phyloP scores from a whole-genome alignment of 1,139 yeast genomes.

The Kodamaea suecica region DNA sequence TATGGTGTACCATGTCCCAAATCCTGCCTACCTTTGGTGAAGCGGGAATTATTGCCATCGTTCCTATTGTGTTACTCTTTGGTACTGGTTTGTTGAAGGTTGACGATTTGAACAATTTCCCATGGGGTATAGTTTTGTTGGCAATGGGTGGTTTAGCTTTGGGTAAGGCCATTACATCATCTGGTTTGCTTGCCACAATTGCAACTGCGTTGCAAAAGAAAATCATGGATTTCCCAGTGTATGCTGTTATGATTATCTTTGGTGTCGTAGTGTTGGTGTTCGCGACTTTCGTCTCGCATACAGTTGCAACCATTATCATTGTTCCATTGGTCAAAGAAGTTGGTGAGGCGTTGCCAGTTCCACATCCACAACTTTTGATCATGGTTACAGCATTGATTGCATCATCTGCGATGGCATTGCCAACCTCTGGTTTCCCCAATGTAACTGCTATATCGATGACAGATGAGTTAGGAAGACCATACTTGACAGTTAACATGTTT shows the following conservation, averaged over 20 bases:
- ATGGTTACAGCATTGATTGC: constrained; percentile 84
- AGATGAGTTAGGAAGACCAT: constrained; percentile 85
- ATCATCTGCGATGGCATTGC: constrained; percentile 93
- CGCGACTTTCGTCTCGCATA: constrained; percentile 93
- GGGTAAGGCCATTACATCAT: constrained; percentile 87
- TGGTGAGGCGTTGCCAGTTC: constrained; percentile 68
- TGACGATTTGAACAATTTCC: constrained; percentile 87
- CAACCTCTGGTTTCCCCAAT: constrained; percentile 95
- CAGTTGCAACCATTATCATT: constrained; percentile 90
- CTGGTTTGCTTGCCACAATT: constrained; percentile 77
- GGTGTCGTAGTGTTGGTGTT: constrained; percentile 75
- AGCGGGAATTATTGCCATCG: constrained; percentile 82
- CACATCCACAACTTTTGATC: constrained; percentile 70
- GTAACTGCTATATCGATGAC: constrained; percentile 92
- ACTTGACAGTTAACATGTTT: constrained; percentile 77
- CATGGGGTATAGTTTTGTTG: constrained; percentile 89
- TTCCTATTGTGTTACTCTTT: constrained; percentile 80
- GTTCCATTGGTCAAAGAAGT: constrained; percentile 86
- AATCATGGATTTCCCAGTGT: constrained; percentile 61
- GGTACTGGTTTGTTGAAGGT: constrained; percentile 82
- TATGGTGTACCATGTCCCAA: constrained; percentile 79
- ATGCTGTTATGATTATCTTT: constrained; percentile 67
- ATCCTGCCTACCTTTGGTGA: constrained; percentile 75
- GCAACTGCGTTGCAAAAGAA: constrained; percentile 64
- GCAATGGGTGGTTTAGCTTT: constrained; percentile 97